Base-by-base conservation (phyloP, 78 protist species). In the Mastigamoeba balamuthi region DNA sequence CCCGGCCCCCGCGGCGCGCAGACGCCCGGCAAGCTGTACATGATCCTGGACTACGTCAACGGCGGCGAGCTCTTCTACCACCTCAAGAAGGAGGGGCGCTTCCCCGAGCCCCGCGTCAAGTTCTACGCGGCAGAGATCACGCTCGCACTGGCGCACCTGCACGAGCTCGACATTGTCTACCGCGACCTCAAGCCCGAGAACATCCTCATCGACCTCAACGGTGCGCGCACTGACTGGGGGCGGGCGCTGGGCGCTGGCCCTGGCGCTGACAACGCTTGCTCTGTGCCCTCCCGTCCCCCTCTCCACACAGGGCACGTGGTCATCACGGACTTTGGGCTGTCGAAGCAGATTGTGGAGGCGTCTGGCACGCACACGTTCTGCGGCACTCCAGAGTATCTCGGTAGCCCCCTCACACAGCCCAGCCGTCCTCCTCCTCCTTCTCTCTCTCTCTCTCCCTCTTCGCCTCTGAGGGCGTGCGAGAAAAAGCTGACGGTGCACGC, bases 301-400 rank as follows among this genome's bases (percentile, higher is more conserved):
- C 17, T 48, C 58, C 17, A 48, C 58, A 17, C 58, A 0, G 98
- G 99, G 6, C 94, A 97, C 76, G 83, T 95, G 37, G 72, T 73
- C 29, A 58, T 97, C 37, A 94, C 98, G 0, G 99, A 97, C 80
- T 96, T 97, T 76, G 99, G 98, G 1, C 81, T 97, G 23, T 89
- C 95, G 17, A 97, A 97, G 69, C 78, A 85, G 82, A 74, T 85
- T 40, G 76, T 66, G 42, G 53, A 77, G 0, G 67, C 64, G 25
- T 78, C 85, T 65, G 78, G 41, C 37, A 85, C 94, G 0, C 72
- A 91, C 48, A 91, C 99, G 6, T 92, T 96, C 70, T 96, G 99
- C 81, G 99, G 99, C n/a, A 96, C 98, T 1, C 97, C 99, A 9
- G 98, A 95, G 65, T 96, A 96, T 63, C 72, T 96, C 23, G 92